Percentiles rank a stretch among this genome's conserved stretches.
Conservation (phyloP, 108 stramenopile species). For the Cyclotella atomus region DNA sequence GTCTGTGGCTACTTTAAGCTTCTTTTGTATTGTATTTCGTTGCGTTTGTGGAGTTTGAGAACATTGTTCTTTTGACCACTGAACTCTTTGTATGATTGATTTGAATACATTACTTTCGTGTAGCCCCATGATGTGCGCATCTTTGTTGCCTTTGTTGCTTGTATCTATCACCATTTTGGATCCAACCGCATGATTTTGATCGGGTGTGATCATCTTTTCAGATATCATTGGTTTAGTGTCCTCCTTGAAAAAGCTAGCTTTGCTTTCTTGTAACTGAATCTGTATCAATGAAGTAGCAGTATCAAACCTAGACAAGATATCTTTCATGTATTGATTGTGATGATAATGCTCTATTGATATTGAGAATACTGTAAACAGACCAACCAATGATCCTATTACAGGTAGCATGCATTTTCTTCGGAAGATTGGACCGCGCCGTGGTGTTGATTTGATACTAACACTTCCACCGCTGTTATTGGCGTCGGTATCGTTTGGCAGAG, state of each 20-base stretch:
- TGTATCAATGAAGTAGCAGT: slow-evolving; percentile 15
- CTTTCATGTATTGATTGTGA: slow-evolving; percentile 19
- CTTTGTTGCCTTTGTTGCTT: too few relatives aligned
- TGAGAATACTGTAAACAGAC: slow-evolving; percentile 19
- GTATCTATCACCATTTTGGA: background rate
- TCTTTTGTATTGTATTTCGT: slow-evolving; percentile 27
- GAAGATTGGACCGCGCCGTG: too few relatives aligned
- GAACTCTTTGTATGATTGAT: slow-evolving; percentile 43
- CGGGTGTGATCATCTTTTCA: too few relatives aligned
- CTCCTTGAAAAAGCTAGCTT: slow-evolving; percentile 9
- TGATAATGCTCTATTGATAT: slow-evolving; percentile 34
- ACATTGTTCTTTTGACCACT: slow-evolving; percentile 40
- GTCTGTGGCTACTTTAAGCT: slow-evolving; percentile 34
- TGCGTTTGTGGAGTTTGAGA: slow-evolving; percentile 24
- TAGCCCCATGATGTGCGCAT: background rate
- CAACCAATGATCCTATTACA: slow-evolving; percentile 19
- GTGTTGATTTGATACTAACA: too few relatives aligned
- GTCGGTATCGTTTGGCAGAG: too few relatives aligned
- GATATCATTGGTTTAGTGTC: background rate
- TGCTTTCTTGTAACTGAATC: slow-evolving; percentile 16
- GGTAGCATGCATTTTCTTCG: slow-evolving; percentile 29
- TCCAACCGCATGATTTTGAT: background rate
- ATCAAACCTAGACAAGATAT: slow-evolving; percentile 17
- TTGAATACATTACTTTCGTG: slow-evolving; percentile 43
- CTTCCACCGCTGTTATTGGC: too few relatives aligned